Evolutionary conservation across 805 yeast genomes (phyloP), one percentile per base, ranked within the genome.

Genomic region (Candida arabinofermentans): DNA sequence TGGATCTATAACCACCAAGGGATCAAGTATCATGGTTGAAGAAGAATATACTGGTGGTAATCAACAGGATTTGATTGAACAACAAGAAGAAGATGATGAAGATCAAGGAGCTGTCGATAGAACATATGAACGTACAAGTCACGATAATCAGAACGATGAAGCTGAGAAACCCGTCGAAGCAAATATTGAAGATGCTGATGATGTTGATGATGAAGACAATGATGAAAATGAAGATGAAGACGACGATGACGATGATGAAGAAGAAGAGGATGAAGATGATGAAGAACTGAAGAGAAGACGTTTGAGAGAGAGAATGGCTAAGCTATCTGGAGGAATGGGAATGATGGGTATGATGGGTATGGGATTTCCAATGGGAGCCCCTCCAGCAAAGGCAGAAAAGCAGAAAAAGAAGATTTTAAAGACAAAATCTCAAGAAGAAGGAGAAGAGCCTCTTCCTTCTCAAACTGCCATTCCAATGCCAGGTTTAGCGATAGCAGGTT

Each of bases 271-370:
- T 1, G 83, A 79, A 40, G 91, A 85, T 39, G 85, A 79, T 33
- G 95, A 86, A 57, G 93, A 85, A 47, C 70, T 81, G 5, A 77
- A 83, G 42, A 76, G 93, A 53, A 75, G 83, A 36, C 86, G 83
- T 6, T 69, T 91, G 40, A 81, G 95, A 17, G 96, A 86, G 49
- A 77, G 97, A 46, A 91, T 91, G 96, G 98, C 99, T n/a, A 86
- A 83, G 54, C 74, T 91, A 16, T 85, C 97, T 0, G 95, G 96
- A 17, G 89, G 89, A 4, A 74, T 84, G 66, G 83, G 86, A 43
- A 77, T 85, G 81, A 74, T 81, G 63, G 90, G 89, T 34, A 77
- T 77, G 83, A 73, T 77, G 79, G 81, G 81, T 2, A 67, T 74
- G 46, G 57, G 69, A 16, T 68, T 70, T 61, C 60, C 64, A 21